Conservation (phyloP, 1,139 yeast species). For the Tardiomyces digboiensis region DNA sequence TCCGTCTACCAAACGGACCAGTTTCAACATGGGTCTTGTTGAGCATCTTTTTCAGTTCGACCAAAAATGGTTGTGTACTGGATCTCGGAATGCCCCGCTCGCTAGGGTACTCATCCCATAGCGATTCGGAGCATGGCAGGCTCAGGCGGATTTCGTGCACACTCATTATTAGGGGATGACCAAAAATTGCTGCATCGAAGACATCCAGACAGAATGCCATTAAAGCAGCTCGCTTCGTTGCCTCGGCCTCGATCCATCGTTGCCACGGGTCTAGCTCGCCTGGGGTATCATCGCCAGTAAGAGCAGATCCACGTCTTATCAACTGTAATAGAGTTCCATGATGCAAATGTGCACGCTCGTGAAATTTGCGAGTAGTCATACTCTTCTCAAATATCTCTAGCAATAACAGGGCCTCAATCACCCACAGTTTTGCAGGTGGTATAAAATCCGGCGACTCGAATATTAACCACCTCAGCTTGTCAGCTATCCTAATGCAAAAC, state of each 20-base stretch:
- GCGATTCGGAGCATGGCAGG: slow-evolving; percentile 69
- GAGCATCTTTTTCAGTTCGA: slow-evolving; percentile 45
- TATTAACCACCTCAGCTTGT: slow-evolving; percentile 52
- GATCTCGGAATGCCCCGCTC: slow-evolving; percentile 15
- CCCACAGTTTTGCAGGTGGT: slow-evolving; percentile 52
- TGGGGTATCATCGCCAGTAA: slow-evolving; percentile 23
- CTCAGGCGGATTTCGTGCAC: slow-evolving; percentile 64
- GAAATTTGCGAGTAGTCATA: slow-evolving; percentile 41
- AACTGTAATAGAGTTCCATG: slow-evolving; percentile 72
- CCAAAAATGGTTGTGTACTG: slow-evolving; percentile 33
- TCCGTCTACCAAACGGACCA: slow-evolving; percentile 50
- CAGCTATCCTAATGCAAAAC: slow-evolving; percentile 42
- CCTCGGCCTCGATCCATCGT: slow-evolving; percentile 71
- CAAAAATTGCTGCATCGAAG: slow-evolving; percentile 70
- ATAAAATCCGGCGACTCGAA: slow-evolving; percentile 48
- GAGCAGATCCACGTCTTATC: slow-evolving; percentile 60
- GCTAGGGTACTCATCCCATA: slow-evolving; percentile 50
- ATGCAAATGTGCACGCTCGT: slow-evolving; percentile 68
- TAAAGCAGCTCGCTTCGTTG: slow-evolving; percentile 66
- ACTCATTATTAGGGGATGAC: slow-evolving; percentile 59
- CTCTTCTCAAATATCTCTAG: slow-evolving; percentile 61
- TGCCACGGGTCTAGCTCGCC: slow-evolving; percentile 30
- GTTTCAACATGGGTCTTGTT: slow-evolving; percentile 43
- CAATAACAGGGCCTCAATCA: slow-evolving; percentile 49
- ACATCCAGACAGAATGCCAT: slow-evolving; percentile 77